A percentile compares a stretch with the other conserved stretches of the same genome.
Evolutionary conservation across 2,329 filamentous ascomycete species (phyloP).

Genomic region (Aureobasidium sp.): DNA sequence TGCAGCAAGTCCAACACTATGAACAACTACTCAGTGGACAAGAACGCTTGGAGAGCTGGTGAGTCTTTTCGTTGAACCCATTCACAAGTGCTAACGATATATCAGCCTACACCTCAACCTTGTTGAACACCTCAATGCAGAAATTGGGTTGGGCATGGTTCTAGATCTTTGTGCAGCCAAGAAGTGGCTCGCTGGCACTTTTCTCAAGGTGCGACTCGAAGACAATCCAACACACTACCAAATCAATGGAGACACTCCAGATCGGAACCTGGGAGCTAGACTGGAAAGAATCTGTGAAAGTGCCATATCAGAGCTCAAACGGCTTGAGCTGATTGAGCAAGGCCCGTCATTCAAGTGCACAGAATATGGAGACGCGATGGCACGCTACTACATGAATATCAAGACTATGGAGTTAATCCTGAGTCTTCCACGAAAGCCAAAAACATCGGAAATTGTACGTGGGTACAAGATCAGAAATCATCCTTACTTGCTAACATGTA

Average conservation of each 20-base stretch:
- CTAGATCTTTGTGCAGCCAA: slow-evolving; percentile 58
- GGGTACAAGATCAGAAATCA: background rate
- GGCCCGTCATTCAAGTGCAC: slow-evolving; percentile 53
- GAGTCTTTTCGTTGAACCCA: slow-evolving; percentile 8
- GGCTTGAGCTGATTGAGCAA: slow-evolving; percentile 50
- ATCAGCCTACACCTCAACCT: slow-evolving; percentile 66
- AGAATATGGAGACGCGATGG: slow-evolving; percentile 73
- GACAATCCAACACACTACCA: slow-evolving; percentile 66
- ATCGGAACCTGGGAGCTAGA: slow-evolving; percentile 52
- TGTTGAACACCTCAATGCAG: slow-evolving; percentile 78
- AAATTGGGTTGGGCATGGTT: slow-evolving; percentile 70
- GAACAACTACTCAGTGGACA: slow-evolving; percentile 66
- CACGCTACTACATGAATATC: slow-evolving; percentile 72
- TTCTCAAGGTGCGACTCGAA: slow-evolving; percentile 66
- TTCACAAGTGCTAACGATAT: background rate
- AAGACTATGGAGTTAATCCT: slow-evolving; percentile 70
- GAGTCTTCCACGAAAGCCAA: slow-evolving; percentile 52
- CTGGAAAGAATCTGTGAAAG: slow-evolving; percentile 65
- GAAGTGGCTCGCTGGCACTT: slow-evolving; percentile 69
- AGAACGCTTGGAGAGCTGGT: slow-evolving; percentile 67
- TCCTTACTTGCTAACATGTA: background rate
- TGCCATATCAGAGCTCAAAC: slow-evolving; percentile 59
- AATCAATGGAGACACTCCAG: slow-evolving; percentile 48
- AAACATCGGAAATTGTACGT: slow-evolving; percentile 62
- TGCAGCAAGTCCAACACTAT: slow-evolving; percentile 59